Evolutionary conservation across 2,329 filamentous ascomycete species (phyloP).

Genomic region (Dactylellina parvicollis): DNA sequence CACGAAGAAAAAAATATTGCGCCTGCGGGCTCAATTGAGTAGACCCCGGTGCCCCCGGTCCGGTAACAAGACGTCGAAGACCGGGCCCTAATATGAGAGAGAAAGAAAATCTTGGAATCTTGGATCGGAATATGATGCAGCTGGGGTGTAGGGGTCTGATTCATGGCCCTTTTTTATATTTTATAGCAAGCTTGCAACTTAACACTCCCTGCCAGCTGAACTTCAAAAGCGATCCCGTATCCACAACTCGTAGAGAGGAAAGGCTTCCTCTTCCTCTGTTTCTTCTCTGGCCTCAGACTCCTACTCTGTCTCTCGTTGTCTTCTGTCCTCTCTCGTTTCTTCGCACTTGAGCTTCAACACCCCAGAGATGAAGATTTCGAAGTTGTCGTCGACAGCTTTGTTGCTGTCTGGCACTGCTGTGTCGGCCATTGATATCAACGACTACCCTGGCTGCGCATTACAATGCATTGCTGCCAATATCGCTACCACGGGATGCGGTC

Average conservation of each 20-base stretch:
- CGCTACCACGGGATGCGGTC: constrained; percentile 43
- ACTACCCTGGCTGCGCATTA: constrained; percentile 47
- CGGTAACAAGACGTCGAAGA: neutral
- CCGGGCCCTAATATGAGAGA: constrained; percentile 22
- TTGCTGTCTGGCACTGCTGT: constrained; percentile 45
- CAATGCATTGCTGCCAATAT: constrained; percentile 53
- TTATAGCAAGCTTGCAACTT: constrained; percentile 16
- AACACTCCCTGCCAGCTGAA: constrained; percentile 15
- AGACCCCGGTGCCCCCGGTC: constrained; percentile 23
- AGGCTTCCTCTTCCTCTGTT: constrained; percentile 28
- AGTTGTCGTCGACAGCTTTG: constrained; percentile 36
- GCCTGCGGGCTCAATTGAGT: constrained; percentile 15
- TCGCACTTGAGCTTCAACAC: constrained; percentile 27
- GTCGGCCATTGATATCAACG: constrained; percentile 47
- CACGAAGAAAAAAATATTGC: constrained; percentile 36
- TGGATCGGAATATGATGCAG: constrained; percentile 17
- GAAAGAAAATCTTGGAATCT: constrained; percentile 27
- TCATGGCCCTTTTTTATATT: constrained; percentile 19
- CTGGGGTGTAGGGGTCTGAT: constrained; percentile 26
- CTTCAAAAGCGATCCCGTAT: constrained; percentile 49
- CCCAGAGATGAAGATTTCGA: constrained; percentile 48
- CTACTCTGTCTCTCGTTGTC: constrained; percentile 54
- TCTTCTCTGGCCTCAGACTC: constrained; percentile 44
- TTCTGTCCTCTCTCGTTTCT: constrained; percentile 31
- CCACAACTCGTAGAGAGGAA: constrained; percentile 35